Percentiles rank a stretch among this genome's conserved stretches.
Conservation (phyloP, 2,329 filamentous ascomycete species). For the Ophiostoma sp. region DNA sequence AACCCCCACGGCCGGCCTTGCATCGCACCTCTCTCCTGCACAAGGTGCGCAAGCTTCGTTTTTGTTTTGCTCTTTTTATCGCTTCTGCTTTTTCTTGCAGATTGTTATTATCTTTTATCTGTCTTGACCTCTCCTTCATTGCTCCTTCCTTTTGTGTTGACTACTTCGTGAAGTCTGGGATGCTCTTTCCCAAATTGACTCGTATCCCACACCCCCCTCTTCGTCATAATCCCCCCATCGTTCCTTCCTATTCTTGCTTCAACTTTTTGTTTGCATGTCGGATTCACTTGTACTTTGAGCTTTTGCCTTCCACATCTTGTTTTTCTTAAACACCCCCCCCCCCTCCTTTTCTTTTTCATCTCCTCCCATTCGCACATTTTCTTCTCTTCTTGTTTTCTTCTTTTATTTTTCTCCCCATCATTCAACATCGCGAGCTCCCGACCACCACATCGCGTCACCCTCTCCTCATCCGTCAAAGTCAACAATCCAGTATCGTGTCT, state of each 20-base stretch:
- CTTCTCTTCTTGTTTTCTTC: not conserved
- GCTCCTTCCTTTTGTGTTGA: not conserved
- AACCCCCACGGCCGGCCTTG: constrained; percentile 19
- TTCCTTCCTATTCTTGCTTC: constrained; percentile 6
- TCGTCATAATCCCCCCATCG: not conserved
- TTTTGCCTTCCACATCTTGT: not conserved
- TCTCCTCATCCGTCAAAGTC: not conserved
- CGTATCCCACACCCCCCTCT: not conserved
- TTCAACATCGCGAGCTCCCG: not conserved
- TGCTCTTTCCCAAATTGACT: constrained; percentile 1
- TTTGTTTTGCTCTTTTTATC: not conserved
- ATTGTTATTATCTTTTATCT: not conserved
- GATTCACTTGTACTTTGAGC: not conserved
- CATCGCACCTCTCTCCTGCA: constrained; percentile 6
- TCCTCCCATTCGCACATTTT: not conserved
- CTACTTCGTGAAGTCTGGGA: not conserved
- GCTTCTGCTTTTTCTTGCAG: not conserved
- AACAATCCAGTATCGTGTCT: not conserved
- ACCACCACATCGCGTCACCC: not conserved
- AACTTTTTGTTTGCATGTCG: not conserved
- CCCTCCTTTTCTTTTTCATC: not conserved
- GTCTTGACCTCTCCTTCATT: not conserved
- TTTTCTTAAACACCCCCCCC: not conserved
- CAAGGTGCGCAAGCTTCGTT: not conserved
- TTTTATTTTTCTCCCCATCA: not conserved